Percentiles rank a stretch among this genome's conserved stretches.
These are phyloP conservation scores for Lactarius hengduanensis DNA, from an alignment of 768 basidiomycete species.

Conservation along the genomic window DNA sequence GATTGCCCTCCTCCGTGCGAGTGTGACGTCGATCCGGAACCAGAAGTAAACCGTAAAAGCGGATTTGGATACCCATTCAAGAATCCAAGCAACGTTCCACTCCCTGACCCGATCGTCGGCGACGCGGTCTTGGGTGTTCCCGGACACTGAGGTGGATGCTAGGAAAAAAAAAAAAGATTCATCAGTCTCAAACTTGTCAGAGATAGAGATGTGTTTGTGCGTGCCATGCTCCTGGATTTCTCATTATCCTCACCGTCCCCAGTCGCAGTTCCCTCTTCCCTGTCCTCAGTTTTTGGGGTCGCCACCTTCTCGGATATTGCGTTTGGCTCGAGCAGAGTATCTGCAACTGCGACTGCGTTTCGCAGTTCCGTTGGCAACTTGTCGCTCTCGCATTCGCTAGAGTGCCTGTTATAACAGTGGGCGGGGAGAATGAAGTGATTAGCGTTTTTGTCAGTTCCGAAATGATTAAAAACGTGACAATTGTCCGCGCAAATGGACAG, in stretches of 20 bases:
- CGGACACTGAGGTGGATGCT: conserved; percentile 30
- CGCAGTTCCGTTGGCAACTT: conserved; percentile 59
- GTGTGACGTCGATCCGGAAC: conserved; percentile 25
- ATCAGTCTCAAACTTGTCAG: neutral
- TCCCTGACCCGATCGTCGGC: conserved; percentile 35
- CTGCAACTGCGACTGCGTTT: conserved; percentile 58
- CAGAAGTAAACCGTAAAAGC: conserved; percentile 49
- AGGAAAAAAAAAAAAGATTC: neutral
- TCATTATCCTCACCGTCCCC: conserved; percentile 21
- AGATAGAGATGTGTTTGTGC: conserved; percentile 5
- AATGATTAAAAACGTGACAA: conserved; percentile 20
- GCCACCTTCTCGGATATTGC: conserved; percentile 26
- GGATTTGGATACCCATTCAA: conserved; percentile 59
- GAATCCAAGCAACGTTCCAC: conserved; percentile 52
- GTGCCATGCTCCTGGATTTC: conserved; percentile 23
- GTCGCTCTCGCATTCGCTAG: conserved; percentile 51
- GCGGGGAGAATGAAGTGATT: conserved; percentile 20
- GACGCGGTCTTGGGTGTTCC: conserved; percentile 29
- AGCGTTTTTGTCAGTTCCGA: conserved; percentile 11
- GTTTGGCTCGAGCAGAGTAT: conserved; percentile 51
- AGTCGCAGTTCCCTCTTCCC: conserved; percentile 14
- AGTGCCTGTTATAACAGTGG: conserved; percentile 38
- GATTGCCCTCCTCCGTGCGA: conserved; percentile 15
- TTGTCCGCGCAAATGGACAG: conserved; percentile 32
- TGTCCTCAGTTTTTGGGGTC: conserved; percentile 29